Base-by-base conservation (phyloP, 768 basidiomycete genomes). In the Nidularia pulvinata region DNA sequence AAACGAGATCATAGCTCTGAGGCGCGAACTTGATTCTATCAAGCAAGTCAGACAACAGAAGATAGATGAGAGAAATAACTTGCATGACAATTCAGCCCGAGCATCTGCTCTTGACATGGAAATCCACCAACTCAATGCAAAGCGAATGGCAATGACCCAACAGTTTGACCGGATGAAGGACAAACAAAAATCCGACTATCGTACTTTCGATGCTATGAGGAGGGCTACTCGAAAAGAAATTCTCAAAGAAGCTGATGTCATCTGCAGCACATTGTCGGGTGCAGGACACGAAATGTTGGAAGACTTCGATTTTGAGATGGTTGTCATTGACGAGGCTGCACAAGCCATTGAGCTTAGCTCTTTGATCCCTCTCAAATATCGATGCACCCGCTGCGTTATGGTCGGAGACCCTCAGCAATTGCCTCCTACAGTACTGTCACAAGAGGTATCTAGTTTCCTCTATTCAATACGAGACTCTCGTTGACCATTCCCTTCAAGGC, bases 321-420 rank as follows among this genome's bases (percentile, higher is more conserved):
- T 99, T 60, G 86, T 99, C 67, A 96, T 99, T 55, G 97, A 99
- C 63, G 97, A 99, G 69, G 97, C 97, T 1, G 96, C 96, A 1
- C 97, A 99, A 69, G 89, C 95, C 13, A 89, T 98, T 46, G 97
- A 99, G 69, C 78, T 98, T 42, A 94, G 92, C 58, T 93, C 96
- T 6, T 71, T 99, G 56, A 98, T 99, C 54, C 97, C 97, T 37
- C 76, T 99, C 57, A 97, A 91, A 68, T 98, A 93, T 69, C 81
- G 80, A 32, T 90, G 86, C 58, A 79, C 77, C 49, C 83, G 86
- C 33, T 97, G 93, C 63, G 84, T 98, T 53, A 86, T 99, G 85
- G 95, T 99, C 48, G 97, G 97, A 75, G 92, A 94, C 67, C 93
- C 93, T 50, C 86, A 93, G 61, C 97, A 99, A 63, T 79, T 99